A percentile compares a stretch with the other conserved stretches of the same genome.
phyloP scores from a whole-genome alignment of 2,329 filamentous ascomycete species.

The Boeremia exigua region DNA sequence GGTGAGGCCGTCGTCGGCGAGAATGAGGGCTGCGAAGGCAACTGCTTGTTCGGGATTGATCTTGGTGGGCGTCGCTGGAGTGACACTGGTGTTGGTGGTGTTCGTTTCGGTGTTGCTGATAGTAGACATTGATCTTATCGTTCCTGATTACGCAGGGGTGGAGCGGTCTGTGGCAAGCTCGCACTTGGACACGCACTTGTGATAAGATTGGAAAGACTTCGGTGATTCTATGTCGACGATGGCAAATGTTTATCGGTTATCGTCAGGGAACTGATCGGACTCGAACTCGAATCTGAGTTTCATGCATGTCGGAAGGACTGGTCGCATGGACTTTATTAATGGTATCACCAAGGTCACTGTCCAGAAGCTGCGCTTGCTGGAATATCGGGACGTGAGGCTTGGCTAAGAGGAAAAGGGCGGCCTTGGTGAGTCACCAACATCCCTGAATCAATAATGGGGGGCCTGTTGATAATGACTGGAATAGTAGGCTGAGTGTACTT shows the following conservation, averaged over 20 bases:
- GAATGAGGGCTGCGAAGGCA: conserved; percentile 98
- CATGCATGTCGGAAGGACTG: neutral
- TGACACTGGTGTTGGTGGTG: neutral
- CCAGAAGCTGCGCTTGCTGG: neutral
- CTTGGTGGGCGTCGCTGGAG: neutral
- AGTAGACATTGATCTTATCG: conserved; percentile 7
- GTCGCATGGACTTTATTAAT: neutral
- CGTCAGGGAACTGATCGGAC: neutral
- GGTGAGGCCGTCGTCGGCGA: conserved; percentile 94
- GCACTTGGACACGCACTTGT: neutral
- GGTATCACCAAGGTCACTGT: neutral
- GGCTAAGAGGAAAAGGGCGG: conserved; percentile 17
- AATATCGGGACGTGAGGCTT: neutral
- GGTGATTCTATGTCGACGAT: neutral
- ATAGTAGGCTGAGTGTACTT: neutral
- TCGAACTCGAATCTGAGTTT: neutral
- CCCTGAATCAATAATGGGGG: neutral
- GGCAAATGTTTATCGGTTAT: neutral
- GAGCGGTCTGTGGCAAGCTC: neutral
- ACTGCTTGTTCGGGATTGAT: conserved; percentile 62
- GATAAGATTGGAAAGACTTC: neutral
- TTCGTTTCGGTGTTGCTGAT: neutral
- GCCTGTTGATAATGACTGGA: neutral
- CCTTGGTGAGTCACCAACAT: conserved; percentile 4
- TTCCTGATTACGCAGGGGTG: neutral